Conservation (phyloP, 164 flowering plant species). For the Malania oleifera region DNA sequence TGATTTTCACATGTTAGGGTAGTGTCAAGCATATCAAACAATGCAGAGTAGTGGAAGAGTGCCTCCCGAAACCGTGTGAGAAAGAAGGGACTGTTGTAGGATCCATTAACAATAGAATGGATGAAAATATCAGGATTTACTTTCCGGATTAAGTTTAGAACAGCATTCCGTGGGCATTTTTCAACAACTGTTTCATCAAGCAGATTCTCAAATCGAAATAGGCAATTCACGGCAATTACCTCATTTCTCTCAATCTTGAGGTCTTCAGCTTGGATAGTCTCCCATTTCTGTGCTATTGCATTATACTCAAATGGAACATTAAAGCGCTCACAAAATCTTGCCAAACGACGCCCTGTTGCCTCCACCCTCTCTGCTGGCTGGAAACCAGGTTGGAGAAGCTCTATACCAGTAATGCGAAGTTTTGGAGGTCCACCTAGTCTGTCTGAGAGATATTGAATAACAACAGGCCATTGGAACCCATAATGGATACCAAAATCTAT, state of each 20-base stretch:
- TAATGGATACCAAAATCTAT: too few relatives aligned
- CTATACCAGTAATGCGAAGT: background rate
- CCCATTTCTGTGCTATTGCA: background rate
- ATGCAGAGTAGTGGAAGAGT: background rate
- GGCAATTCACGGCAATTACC: too few relatives aligned
- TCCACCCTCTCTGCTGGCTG: background rate
- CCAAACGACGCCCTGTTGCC: background rate
- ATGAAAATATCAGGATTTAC: background rate
- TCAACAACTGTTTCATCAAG: background rate
- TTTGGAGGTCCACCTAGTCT: background rate
- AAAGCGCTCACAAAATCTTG: background rate
- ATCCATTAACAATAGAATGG: background rate
- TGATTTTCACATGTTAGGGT: background rate
- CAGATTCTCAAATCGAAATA: background rate
- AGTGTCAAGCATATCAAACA: background rate
- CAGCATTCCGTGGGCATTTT: background rate
- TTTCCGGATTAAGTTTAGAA: background rate
- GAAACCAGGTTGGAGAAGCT: background rate
- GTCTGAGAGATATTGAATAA: background rate
- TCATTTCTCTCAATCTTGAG: background rate
- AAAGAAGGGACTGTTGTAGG: background rate
- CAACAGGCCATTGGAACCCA: too few relatives aligned
- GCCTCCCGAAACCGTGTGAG: too few relatives aligned
- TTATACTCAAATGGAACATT: background rate
- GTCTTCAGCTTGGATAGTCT: background rate